Evolutionary conservation across 352 stramenopile species (phyloP).

Genomic region (Phytophthora quininea): DNA sequence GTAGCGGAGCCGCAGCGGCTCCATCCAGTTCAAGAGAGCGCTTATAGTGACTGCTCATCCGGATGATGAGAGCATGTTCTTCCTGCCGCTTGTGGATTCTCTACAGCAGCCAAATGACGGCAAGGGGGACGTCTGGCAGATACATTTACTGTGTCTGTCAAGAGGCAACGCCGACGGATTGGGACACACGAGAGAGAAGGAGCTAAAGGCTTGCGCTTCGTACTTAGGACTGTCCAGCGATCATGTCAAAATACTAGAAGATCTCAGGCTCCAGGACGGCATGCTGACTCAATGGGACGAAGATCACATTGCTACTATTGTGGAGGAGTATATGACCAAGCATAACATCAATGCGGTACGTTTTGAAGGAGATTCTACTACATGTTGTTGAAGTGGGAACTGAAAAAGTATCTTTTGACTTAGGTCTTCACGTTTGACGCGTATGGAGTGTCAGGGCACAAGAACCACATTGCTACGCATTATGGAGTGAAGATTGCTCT

Average conservation of each 20-base stretch:
- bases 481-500: slow-evolving; percentile 60
- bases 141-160: slow-evolving; percentile 92
- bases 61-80: slow-evolving; percentile 98
- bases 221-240: slow-evolving; percentile 57
- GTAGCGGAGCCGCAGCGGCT: slow-evolving; percentile 2
- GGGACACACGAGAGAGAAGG: slow-evolving; percentile 79
- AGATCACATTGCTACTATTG: slow-evolving; percentile 65
- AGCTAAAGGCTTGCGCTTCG: slow-evolving; percentile 67
- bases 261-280: slow-evolving; percentile 87
- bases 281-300: slow-evolving; percentile 79
- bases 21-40: slow-evolving; percentile 42
- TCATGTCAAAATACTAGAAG: slow-evolving; percentile 75
- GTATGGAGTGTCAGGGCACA: slow-evolving; percentile 92
- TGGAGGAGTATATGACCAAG: slow-evolving; percentile 59
- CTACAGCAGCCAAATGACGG: slow-evolving; percentile 35
- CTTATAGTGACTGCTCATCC: slow-evolving; percentile 95
- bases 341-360: slow-evolving; percentile 70
- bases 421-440: slow-evolving; percentile 95
- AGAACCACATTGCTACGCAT: slow-evolving; percentile 91
- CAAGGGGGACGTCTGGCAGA: slow-evolving; percentile 46
- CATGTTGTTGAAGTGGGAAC: neutral
- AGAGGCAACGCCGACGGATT: slow-evolving; percentile 92
- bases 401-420: slow-evolving; percentile 1
- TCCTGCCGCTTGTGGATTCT: slow-evolving; percentile 89
- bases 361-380: neutral